Evolutionary conservation across 2,329 filamentous ascomycete genomes (phyloP), one percentile per base, ranked within the genome.

Genomic region (Tympanopsis confertula): DNA sequence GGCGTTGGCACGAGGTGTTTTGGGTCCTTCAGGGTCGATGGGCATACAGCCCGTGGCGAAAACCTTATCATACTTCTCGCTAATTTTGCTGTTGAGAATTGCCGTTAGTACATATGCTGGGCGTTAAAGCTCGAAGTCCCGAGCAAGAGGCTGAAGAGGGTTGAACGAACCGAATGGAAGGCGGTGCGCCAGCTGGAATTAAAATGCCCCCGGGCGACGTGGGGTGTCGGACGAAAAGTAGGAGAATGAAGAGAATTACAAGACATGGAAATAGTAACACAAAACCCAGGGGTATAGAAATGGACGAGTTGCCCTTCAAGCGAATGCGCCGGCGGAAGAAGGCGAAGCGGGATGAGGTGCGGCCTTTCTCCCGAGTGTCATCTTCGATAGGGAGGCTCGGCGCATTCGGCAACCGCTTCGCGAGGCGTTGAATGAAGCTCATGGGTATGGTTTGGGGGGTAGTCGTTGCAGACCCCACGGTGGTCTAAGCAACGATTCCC

Each of bases 51-150:
- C 76, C 18, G 68, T 70, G 14, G 71, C 69, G 50, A 81, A 81
- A 35, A 79, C 76, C 55, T 78, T 78, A 51, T 81, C 76, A 53
- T 80, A 63, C 50, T 74, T 75, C 51, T 81, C 76, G 54, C 68
- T 80, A 44, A 81, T 81, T 63, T 74, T 73, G 46, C 73, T 78
- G 46, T 45, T 32, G 20, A 19, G n/a, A 36, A 7, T 18, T 19
- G 14, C 14, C 5, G 20, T 39, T n/a, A n/a, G n/a, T n/a, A n/a
- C n/a, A n/a, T n/a, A n/a, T n/a, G n/a, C n/a, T n/a, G n/a, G n/a
- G n/a, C 19, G 13, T 14, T 13, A n/a, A 13, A 13, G 47, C 17
- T 18, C 41, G 18, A 14, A 30, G 39, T 28, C 40, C 29, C 19
- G 26, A 29, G 18, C 14, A 38, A 38, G 13, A 30, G 20, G 4